These are phyloP conservation scores for Trypanosoma mega DNA, from an alignment of 208 protist genomes.

Conservation along the genomic window DNA sequence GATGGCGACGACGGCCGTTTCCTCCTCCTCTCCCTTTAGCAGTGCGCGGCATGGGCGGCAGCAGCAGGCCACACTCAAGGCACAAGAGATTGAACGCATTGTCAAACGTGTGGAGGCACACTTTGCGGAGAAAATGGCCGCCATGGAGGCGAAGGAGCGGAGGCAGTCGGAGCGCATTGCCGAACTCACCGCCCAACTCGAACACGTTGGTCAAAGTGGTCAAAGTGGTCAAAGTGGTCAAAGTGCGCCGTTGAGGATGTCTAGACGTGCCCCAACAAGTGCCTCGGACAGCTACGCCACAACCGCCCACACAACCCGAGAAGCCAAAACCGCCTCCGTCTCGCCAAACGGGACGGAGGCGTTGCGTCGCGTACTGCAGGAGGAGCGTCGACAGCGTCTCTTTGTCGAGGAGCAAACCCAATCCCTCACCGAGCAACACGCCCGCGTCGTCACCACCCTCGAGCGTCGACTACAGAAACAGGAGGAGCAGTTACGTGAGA, in stretches of 20 bases:
- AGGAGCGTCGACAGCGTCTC: conserved; percentile 81
- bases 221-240: background rate
- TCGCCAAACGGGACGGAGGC: conserved; percentile 2
- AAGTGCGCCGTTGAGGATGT: background rate
- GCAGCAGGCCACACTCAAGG: conserved; percentile 57
- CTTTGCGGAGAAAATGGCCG: conserved; percentile 50
- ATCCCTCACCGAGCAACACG: conserved; percentile 75
- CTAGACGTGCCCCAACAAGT: background rate
- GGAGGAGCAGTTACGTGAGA: conserved; percentile 71
- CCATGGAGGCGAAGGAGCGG: conserved; percentile 37
- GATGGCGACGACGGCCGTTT: background rate
- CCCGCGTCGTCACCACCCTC: conserved; percentile 64
- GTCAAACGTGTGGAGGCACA: conserved; percentile 79
- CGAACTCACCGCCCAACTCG: conserved; percentile 18
- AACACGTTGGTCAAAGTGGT: background rate
- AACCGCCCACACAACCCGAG: background rate
- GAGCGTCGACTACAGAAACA: conserved; percentile 74
- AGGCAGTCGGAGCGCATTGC: conserved; percentile 30
- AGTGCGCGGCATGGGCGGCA: background rate
- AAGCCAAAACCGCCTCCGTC: background rate
- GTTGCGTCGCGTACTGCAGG: conserved; percentile 45
- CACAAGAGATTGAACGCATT: conserved; percentile 80
- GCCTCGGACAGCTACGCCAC: background rate
- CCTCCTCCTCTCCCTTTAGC: too few relatives aligned
- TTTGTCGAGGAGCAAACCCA: conserved; percentile 85